Evolutionary conservation across 1,139 yeast species (phyloP).

Genomic region (Suhomyces maxii): DNA sequence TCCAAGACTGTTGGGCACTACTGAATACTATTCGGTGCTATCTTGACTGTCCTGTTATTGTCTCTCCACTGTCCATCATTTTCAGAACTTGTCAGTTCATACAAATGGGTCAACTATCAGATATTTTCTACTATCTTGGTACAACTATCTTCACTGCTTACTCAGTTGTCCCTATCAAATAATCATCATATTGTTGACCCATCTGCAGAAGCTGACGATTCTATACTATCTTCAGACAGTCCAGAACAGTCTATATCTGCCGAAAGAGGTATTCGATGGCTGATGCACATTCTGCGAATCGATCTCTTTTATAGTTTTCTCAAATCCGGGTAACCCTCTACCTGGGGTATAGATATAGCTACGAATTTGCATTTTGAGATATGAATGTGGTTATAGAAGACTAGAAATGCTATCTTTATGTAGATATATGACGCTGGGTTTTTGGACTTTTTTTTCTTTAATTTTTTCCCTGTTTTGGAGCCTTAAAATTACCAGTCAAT

Average conservation of each 20-base stretch:
- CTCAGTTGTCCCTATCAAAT: constrained; percentile 45
- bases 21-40: too few relatives aligned
- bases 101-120: constrained; percentile 4
- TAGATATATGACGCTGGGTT: too few relatives aligned
- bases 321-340: constrained; percentile 9
- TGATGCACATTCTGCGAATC: not conserved
- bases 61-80: not conserved
- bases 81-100: not conserved
- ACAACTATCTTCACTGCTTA: constrained; percentile 25
- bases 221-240: constrained; percentile 9
- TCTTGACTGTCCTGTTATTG: too few relatives aligned
- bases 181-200: constrained; percentile 21
- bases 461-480: too few relatives aligned
- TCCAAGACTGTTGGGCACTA: too few relatives aligned
- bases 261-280: not conserved
- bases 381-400: not conserved
- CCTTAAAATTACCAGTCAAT: too few relatives aligned
- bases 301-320: not conserved
- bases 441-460: too few relatives aligned
- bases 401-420: not conserved
- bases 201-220: constrained; percentile 1
- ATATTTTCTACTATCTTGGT: constrained; percentile 25
- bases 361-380: not conserved
- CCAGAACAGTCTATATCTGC: constrained; percentile 1
- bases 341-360: not conserved